Base-by-base conservation (phyloP, 371 early-diverging fungal genomes). In the Syncephalis plumigaleata region DNA sequence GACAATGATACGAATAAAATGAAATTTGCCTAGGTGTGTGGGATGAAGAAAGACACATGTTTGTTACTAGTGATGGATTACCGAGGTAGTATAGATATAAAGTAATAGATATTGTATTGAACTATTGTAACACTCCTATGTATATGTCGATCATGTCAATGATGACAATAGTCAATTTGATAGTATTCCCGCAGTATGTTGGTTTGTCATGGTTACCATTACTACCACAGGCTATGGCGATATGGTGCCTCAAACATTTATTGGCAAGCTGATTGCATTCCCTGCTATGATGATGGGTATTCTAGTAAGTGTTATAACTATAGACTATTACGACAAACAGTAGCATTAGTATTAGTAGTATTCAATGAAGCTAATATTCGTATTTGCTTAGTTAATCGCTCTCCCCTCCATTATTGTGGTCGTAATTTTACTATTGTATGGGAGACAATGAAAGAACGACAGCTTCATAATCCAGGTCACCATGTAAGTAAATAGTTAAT, bases 181-280 rank as follows among this genome's bases (percentile, higher is more conserved):
- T 56, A 80, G 81, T 53, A 86, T 88, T 44, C 88, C 88, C 2
- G 77, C 84, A 8, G 72, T 84, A 0, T 79, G 81, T 50, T 88
- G 84, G 82, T 88, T 75, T 60, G 77, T 80, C 7, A 64, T 81
- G 44, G 86, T 81, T 22, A 86, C 87, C 8, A 72, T 88, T 50
- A 86, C 88, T 2, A 88, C 88, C 2, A 86, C 87, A 18, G 87
- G 87, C 25, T 85, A 81, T 57, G 87, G 79, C 46, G 85, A 84
- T 52, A 83, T 84, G 80, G 81, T 83, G 1, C 88, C 88, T 3
- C 69, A 77, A 0, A 88, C 88, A 0, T 77, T 82, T 57, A 63
- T 85, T 44, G 88, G 88, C 44, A 86, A 85, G 54, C 52, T 86
- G 25, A 74, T 88, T 21, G 77, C 86, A 2, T 84, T 86, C 50